These are phyloP conservation scores for Solanum infundibuliforme DNA, from an alignment of 257 asterid genomes.

Conservation along the genomic window DNA sequence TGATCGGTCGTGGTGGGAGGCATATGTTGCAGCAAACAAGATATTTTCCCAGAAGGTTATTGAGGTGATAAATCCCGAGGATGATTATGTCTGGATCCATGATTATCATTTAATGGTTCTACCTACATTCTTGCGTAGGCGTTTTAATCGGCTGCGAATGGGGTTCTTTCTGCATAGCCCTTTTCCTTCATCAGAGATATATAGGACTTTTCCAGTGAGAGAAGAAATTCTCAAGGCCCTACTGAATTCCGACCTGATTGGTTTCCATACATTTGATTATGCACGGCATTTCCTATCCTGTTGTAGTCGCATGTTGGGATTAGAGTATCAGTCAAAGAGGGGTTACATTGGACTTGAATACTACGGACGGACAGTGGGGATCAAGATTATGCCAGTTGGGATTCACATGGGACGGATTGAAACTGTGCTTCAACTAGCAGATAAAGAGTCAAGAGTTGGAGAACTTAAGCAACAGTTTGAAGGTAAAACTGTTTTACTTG, in stretches of 20 bases:
- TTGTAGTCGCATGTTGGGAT: constrained; percentile 41
- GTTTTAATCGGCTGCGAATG: constrained; percentile 35
- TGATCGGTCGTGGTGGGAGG: constrained; percentile 46
- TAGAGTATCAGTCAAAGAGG: constrained; percentile 40
- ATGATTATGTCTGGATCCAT: constrained; percentile 44
- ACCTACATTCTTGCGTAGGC: constrained; percentile 41
- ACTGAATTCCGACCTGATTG: constrained; percentile 37
- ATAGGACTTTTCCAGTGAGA: constrained; percentile 37
- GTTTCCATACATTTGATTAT: constrained; percentile 43
- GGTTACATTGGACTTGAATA: constrained; percentile 46
- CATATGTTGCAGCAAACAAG: constrained; percentile 43
- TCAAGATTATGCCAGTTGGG: constrained; percentile 47
- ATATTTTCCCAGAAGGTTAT: constrained; percentile 44
- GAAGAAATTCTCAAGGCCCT: constrained; percentile 40
- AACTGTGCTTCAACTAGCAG: constrained; percentile 24
- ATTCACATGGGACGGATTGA: constrained; percentile 41
- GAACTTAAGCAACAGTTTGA: constrained; percentile 35
- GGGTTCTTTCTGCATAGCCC: constrained; percentile 47
- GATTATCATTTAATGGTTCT: constrained; percentile 50
- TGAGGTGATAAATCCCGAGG: constrained; percentile 52
- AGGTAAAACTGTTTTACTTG: constrained; percentile 34
- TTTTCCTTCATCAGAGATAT: constrained; percentile 45
- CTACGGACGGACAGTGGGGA: constrained; percentile 41
- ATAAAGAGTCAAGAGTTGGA: constrained; percentile 30
- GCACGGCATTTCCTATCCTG: constrained; percentile 48